These are phyloP conservation scores for Lathyrus sativus DNA, from an alignment of 306 rosid genomes.

Conservation along the genomic window DNA sequence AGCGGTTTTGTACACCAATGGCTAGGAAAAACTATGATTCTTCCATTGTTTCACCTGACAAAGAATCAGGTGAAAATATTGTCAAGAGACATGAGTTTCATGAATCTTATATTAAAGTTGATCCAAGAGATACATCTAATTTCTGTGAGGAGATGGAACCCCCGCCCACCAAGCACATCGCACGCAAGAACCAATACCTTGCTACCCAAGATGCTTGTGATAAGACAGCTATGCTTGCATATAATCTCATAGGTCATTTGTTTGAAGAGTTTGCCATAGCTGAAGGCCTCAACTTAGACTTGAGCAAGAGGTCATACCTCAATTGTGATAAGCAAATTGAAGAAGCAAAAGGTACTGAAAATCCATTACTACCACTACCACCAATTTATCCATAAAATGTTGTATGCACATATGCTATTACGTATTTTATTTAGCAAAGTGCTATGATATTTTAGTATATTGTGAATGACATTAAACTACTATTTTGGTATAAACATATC, in stretches of 20 bases:
- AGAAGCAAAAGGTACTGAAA: slow-evolving; percentile 58
- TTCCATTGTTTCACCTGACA: slow-evolving; percentile 26
- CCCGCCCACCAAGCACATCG: slow-evolving; percentile 15
- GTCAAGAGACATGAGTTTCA: slow-evolving; percentile 20
- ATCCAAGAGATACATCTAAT: slow-evolving; percentile 25
- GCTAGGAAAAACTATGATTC: neutral
- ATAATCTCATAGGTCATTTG: slow-evolving; percentile 65
- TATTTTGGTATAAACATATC: neutral
- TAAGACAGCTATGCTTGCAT: slow-evolving; percentile 67
- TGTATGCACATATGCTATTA: neutral
- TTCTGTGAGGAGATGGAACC: slow-evolving; percentile 29
- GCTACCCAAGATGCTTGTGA: slow-evolving; percentile 73
- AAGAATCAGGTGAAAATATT: slow-evolving; percentile 32
- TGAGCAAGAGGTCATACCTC: slow-evolving; percentile 47
- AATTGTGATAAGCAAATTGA: slow-evolving; percentile 38
- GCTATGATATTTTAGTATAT: neutral
- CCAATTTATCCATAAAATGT: neutral
- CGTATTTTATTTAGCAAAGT: too few species aligned
- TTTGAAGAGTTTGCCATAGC: slow-evolving; percentile 54
- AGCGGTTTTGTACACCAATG: slow-evolving; percentile 3
- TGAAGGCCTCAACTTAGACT: slow-evolving; percentile 51
- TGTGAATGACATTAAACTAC: slow-evolving; percentile 1
- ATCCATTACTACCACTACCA: neutral
- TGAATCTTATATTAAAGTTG: slow-evolving; percentile 27
- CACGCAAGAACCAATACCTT: slow-evolving; percentile 60